Evolutionary conservation across 805 yeast genomes (phyloP).

Genomic region (Candida chilensis): DNA sequence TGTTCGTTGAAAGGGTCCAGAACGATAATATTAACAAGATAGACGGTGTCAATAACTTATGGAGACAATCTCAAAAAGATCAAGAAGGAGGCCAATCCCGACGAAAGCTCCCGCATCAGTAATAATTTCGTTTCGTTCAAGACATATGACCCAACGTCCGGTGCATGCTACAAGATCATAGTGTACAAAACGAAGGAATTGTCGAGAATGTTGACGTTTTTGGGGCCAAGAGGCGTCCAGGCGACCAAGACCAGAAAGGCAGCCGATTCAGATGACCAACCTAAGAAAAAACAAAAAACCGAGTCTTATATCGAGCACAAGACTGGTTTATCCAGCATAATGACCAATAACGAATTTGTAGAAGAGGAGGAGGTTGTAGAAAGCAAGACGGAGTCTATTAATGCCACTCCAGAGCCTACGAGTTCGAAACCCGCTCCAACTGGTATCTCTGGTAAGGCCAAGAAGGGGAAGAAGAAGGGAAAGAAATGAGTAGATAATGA

Average conservation of each 20-base stretch:
- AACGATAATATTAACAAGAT: too few relatives aligned
- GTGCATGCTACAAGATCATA: conserved; percentile 47
- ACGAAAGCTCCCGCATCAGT: conserved; percentile 9
- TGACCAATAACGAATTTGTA: conserved; percentile 26
- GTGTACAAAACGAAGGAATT: conserved; percentile 66
- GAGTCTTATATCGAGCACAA: conserved; percentile 8
- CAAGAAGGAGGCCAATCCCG: conserved; percentile 4
- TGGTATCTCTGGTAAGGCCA: neutral
- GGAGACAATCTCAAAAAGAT: conserved; percentile 16
- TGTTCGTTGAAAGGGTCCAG: too few relatives aligned
- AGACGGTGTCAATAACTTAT: conserved; percentile 28
- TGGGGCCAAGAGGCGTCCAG: conserved; percentile 62
- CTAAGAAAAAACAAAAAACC: conserved; percentile 4
- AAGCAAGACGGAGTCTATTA: too few relatives aligned
- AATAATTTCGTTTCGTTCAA: conserved; percentile 40
- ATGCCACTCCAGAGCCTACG: too few relatives aligned
- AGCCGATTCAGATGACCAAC: conserved; percentile 5
- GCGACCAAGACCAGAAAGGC: conserved; percentile 12
- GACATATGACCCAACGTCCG: conserved; percentile 55
- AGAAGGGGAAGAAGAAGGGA: conserved; percentile 4
- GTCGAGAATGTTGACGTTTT: conserved; percentile 57
- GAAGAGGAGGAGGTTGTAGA: conserved; percentile 7
- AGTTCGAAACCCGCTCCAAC: conserved; percentile 3
- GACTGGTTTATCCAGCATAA: conserved; percentile 27
- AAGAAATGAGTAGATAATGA: conserved; percentile 1